Conservation (phyloP, 257 asterid genomes). For the Plectranthus barbatus region DNA sequence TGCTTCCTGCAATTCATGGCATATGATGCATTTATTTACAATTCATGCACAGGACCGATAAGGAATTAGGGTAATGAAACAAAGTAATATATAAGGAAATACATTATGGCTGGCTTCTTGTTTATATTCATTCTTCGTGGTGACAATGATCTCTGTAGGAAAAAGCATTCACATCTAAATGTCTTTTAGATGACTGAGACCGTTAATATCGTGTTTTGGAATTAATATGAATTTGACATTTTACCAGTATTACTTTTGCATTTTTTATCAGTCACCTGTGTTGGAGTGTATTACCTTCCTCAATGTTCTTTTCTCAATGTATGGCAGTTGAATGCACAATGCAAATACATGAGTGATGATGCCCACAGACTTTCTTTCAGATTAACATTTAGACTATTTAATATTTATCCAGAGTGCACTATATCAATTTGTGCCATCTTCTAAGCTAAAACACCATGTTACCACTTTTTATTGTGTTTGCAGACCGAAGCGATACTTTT, state of each 20-base stretch:
- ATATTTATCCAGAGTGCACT: slow-evolving; percentile 65
- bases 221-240: neutral
- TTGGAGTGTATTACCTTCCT: too few relatives aligned
- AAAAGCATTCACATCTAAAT: neutral
- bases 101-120: too few relatives aligned
- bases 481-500: neutral
- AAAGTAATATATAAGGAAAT: too few relatives aligned
- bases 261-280: too few relatives aligned
- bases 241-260: too few relatives aligned
- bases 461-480: slow-evolving; percentile 2
- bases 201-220: too few relatives aligned
- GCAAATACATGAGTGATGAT: neutral
- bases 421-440: slow-evolving; percentile 65
- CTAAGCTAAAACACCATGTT: slow-evolving; percentile 41
- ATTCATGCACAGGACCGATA: neutral
- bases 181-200: too few relatives aligned
- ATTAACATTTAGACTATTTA: slow-evolving; percentile 13
- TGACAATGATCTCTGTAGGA: neutral
- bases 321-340: slow-evolving; percentile 10
- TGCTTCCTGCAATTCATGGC: too few relatives aligned
- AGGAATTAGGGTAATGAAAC: too few relatives aligned
- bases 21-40: too few relatives aligned
- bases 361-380: neutral
- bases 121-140: too few relatives aligned
- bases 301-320: neutral